Evolutionary conservation across 1,284 basidiomycete species (phyloP).

Genomic region (Ganoderma meredithae): DNA sequence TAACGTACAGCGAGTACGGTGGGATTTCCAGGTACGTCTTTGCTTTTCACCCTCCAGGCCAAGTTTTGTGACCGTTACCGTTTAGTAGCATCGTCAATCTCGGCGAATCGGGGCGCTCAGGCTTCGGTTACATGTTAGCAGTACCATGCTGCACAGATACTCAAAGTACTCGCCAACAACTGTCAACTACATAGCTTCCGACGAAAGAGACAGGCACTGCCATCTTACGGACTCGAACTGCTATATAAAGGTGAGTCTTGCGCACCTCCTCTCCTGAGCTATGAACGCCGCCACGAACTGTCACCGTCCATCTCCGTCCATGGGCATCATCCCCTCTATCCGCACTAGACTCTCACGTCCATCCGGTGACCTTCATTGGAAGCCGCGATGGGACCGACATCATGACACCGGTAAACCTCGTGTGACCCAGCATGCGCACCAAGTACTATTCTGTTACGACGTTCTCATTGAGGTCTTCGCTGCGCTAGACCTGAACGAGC

Average conservation of each 20-base stretch:
- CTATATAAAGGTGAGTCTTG: neutral
- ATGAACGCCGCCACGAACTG: neutral
- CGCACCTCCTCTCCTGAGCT: neutral
- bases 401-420: neutral
- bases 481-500: neutral
- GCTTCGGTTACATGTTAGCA: no score
- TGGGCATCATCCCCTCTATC: constrained; percentile 1
- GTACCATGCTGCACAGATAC: no score
- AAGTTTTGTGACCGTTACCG: no score
- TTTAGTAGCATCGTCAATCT: no score
- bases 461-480: neutral
- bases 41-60: no score
- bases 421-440: neutral
- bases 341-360: neutral
- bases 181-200: no score
- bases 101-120: no score
- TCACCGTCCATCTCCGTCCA: neutral
- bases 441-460: neutral
- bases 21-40: no score
- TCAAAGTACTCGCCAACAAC: no score
- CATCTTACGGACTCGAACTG: neutral
- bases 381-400: neutral
- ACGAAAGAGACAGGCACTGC: no score
- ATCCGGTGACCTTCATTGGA: neutral
- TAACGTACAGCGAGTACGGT: no score